Conservation (phyloP, 2,329 filamentous ascomycete genomes). For the Eutypa lata region DNA sequence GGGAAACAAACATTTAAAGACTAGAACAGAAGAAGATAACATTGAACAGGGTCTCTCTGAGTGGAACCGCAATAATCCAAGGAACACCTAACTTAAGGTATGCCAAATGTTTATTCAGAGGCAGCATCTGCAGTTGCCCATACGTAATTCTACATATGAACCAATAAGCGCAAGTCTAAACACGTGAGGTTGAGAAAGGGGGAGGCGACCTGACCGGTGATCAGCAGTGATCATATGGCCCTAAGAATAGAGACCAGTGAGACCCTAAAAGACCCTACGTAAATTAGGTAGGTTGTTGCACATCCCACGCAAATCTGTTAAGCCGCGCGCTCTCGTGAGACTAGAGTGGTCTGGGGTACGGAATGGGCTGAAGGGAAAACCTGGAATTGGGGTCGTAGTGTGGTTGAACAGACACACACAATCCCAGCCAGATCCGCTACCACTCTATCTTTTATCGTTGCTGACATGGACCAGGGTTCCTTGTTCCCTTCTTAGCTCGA, state of each 20-base stretch:
- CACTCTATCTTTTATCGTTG: not conserved
- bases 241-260: not conserved
- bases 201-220: not conserved
- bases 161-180: not conserved
- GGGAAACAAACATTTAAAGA: too few relatives aligned
- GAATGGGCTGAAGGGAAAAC: conserved; percentile 1
- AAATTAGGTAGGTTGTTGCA: not conserved
- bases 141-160: not conserved
- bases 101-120: not conserved
- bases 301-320: not conserved
- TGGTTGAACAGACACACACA: not conserved
- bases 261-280: not conserved
- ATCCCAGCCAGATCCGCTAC: not conserved
- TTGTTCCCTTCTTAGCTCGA: not conserved
- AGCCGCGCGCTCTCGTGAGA: not conserved
- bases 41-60: too few relatives aligned
- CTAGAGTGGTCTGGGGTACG: not conserved
- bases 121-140: not conserved
- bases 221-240: not conserved
- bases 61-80: too few relatives aligned
- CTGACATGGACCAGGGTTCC: not conserved
- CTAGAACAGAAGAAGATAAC: too few relatives aligned
- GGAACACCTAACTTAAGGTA: not conserved
- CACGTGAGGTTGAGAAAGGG: not conserved
- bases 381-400: conserved; percentile 1